Conservation (phyloP, 225 moss, liverwort and hornwort genomes). For the Pseudisothecium myosuroides region DNA sequence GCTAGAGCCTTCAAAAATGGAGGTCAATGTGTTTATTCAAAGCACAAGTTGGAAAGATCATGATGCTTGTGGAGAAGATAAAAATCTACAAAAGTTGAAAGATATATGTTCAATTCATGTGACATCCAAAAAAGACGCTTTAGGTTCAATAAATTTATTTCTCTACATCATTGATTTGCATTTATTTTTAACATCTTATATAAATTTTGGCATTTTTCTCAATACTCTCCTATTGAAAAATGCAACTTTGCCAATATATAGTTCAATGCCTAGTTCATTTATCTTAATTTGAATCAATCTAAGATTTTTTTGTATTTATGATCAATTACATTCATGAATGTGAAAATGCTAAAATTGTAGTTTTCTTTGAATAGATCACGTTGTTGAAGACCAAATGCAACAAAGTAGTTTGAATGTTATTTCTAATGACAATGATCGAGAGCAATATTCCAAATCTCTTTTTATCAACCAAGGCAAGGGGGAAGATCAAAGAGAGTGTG, state of each 20-base stretch:
- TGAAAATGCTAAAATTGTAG: not conserved
- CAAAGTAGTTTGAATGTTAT: not conserved
- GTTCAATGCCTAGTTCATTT: not conserved
- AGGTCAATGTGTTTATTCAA: not conserved
- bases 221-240: not conserved
- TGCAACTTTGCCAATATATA: accelerated
- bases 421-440: not conserved
- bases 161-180: not conserved
- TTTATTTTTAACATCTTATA: not conserved
- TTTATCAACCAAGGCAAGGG: not conserved
- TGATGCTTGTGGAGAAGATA: not conserved
- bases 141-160: not conserved
- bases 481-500: not conserved
- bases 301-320: accelerated
- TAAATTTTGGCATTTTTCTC: not conserved
- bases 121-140: not conserved
- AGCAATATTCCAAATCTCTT: not conserved
- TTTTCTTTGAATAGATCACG: not conserved
- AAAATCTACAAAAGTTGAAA: not conserved
- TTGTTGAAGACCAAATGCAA: not conserved
- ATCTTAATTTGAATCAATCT: not conserved
- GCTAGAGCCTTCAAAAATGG: slow-evolving; percentile 22
- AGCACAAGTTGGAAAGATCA: not conserved
- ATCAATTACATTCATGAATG: not conserved
- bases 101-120: not conserved